A percentile compares a stretch with the other conserved stretches of the same genome.
These are phyloP conservation scores for Terfezia boudieri DNA, from an alignment of 495 filamentous ascomycete genomes.

Conservation along the genomic window DNA sequence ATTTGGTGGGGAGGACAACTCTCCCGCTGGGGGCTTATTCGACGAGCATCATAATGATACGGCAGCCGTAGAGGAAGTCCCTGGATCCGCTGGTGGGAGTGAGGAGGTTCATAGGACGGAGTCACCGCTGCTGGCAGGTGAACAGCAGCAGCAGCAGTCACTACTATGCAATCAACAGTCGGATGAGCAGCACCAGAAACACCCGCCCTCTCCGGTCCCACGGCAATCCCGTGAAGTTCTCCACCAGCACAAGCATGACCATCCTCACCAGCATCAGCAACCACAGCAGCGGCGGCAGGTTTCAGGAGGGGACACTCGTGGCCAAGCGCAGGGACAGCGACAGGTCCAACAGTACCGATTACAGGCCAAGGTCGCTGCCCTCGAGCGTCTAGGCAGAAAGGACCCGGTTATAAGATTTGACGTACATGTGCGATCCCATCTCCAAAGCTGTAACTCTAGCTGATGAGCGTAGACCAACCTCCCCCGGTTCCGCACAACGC, in stretches of 20 bases:
- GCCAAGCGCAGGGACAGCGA: slow-evolving; percentile 1
- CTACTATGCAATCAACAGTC: slow-evolving; percentile 1
- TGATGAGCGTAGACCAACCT: slow-evolving; percentile 59
- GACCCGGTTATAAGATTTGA: slow-evolving; percentile 91
- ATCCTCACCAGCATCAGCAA: slow-evolving; percentile 3
- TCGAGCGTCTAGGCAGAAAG: slow-evolving; percentile 84
- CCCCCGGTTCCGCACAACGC: slow-evolving; percentile 87
- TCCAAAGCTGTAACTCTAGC: background rate
- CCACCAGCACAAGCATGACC: background rate
- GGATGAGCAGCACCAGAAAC: slow-evolving; percentile 3
- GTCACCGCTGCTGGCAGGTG: background rate
- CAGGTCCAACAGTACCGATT: slow-evolving; percentile 49
- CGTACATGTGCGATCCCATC: slow-evolving; percentile 51
- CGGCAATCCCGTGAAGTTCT: slow-evolving; percentile 1
- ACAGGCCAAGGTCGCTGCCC: slow-evolving; percentile 75
- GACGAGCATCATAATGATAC: background rate
- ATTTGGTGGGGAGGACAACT: background rate
- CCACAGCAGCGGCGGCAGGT: background rate
- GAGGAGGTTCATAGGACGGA: background rate
- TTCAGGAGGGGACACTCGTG: background rate
- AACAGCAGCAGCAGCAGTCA: background rate
- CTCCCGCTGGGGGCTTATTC: background rate
- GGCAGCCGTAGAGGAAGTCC: background rate
- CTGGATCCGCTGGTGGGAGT: background rate
- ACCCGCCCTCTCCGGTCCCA: no score